Base-by-base conservation (phyloP, 805 yeast species). In the Suhomyces canberraensis region DNA sequence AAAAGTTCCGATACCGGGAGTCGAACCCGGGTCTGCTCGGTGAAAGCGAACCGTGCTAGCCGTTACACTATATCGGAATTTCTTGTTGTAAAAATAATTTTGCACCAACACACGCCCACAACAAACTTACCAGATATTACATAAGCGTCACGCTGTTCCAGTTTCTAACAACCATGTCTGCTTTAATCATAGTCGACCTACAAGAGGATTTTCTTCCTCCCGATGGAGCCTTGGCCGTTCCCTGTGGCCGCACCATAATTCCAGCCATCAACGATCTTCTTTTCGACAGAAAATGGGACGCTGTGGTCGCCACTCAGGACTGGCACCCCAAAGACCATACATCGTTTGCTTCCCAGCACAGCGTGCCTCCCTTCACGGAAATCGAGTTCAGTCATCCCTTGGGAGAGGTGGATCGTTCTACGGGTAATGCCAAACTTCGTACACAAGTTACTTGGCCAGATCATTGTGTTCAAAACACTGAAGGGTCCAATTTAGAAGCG, bases 171-270 rank as follows among this genome's bases (percentile, higher is more conserved):
- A 24, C 11, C 26, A 24, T 24, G 26, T n/a, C 26, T 8, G 95
- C 95, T 0, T 62, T 90, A 24, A 61, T 89, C 0, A 71, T 90
- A 0, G 75, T 90, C 13, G 98, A 90, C 50, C 61, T 90, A 11
- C 97, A 90, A 55, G 80, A 84, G 45, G 97, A 91, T 55, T 90
- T 90, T 56, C 66, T 89, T 3, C 91, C 91, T 4, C 81, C 88
- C 0, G 52, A 67, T 19, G 97, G 96, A 0, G 61, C 93, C 0
- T 61, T 90, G 29, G 95, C 93, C 0, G 93, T 88, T 0, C 49
- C 66, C 0, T 64, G 70, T 5, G 96, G 95, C 3, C 66, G 81
- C 11, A 61, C 59, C 0, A 64, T 86, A 7, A 69, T 88, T 15
- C 67, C 73, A 0, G 64, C 66, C 0, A 76, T 88, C 24, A 56